A percentile compares a stretch with the other conserved stretches of the same genome.
phyloP scores from a whole-genome alignment of 163 green algal species.

The Chlamydomonas reinhardtii region DNA sequence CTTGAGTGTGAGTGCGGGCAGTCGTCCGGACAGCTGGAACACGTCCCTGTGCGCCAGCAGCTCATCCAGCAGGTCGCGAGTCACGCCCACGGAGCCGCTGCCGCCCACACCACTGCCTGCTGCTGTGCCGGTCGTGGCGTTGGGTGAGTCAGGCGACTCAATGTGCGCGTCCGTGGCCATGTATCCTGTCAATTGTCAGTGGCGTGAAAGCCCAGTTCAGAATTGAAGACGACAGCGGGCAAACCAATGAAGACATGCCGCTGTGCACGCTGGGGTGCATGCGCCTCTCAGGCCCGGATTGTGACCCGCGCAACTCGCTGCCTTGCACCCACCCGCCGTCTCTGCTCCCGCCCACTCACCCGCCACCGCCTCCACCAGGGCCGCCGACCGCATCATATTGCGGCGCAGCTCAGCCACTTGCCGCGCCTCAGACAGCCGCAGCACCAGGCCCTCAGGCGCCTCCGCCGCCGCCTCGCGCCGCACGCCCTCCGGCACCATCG shows the following conservation, averaged over 20 bases:
- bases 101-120: not conserved
- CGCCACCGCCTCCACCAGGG: conserved; percentile 42
- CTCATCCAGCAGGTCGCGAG: conserved; percentile 58
- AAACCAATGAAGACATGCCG: too few species aligned
- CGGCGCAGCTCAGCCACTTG: conserved; percentile 53
- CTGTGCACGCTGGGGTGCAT: too few species aligned
- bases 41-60: conserved; percentile 56
- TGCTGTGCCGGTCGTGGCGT: not conserved
- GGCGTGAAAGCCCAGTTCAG: too few species aligned
- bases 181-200: conserved; percentile 40
- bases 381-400: conserved; percentile 40
- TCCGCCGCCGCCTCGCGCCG: conserved; percentile 54
- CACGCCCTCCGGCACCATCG: conserved; percentile 54
- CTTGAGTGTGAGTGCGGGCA: conserved; percentile 77
- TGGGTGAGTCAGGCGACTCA: not conserved
- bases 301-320: too few species aligned
- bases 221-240: too few species aligned
- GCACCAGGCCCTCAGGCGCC: conserved; percentile 60
- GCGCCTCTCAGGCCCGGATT: too few species aligned
- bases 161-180: conserved; percentile 40
- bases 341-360: conserved; percentile 29
- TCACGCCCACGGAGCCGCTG: conserved; percentile 39
- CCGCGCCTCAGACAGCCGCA: conserved; percentile 54
- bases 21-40: conserved; percentile 67
- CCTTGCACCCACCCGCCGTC: too few species aligned